Evolutionary conservation across 2,329 filamentous ascomycete species (phyloP).

Genomic region (Pestalotiopsis sp.): DNA sequence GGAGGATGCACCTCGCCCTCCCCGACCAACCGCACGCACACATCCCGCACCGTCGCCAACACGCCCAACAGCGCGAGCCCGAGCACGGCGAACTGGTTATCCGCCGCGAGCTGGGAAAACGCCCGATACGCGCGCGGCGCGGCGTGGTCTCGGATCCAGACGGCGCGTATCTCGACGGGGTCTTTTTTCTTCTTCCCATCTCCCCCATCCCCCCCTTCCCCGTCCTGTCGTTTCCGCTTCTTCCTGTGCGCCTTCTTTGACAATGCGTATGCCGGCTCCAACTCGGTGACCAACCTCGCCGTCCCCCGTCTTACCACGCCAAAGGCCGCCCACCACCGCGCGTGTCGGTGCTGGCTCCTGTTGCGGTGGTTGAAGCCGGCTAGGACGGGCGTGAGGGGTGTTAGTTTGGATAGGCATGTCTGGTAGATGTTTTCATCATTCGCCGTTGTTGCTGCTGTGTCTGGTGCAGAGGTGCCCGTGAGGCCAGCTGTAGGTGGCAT

Average conservation of each 20-base stretch:
- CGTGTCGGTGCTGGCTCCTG: constrained; percentile 84
- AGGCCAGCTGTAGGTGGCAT: too few species aligned
- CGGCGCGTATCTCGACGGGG: constrained; percentile 29
- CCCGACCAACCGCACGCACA: constrained; percentile 40
- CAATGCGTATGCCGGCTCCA: constrained; percentile 27
- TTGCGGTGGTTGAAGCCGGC: constrained; percentile 80
- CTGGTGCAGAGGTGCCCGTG: too few species aligned
- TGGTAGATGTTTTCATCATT: background rate
- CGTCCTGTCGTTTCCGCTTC: constrained; percentile 42
- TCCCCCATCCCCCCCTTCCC: constrained; percentile 26
- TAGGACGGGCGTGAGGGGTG: constrained; percentile 57
- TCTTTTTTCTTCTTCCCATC: constrained; percentile 9
- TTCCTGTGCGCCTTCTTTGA: constrained; percentile 16
- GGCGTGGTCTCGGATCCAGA: constrained; percentile 43
- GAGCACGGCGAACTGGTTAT: constrained; percentile 73
- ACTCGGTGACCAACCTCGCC: constrained; percentile 50
- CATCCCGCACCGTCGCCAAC: constrained; percentile 59
- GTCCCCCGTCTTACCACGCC: constrained; percentile 71
- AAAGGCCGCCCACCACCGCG: constrained; percentile 80
- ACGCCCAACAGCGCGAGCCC: constrained; percentile 70
- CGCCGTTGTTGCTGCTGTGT: background rate
- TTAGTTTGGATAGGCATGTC: constrained; percentile 34
- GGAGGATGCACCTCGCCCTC: constrained; percentile 15
- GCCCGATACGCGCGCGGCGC: constrained; percentile 52
- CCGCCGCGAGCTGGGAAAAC: constrained; percentile 72